These are phyloP conservation scores for Dioscorea alata DNA, from an alignment of 106 monocot genomes.

Conservation along the genomic window DNA sequence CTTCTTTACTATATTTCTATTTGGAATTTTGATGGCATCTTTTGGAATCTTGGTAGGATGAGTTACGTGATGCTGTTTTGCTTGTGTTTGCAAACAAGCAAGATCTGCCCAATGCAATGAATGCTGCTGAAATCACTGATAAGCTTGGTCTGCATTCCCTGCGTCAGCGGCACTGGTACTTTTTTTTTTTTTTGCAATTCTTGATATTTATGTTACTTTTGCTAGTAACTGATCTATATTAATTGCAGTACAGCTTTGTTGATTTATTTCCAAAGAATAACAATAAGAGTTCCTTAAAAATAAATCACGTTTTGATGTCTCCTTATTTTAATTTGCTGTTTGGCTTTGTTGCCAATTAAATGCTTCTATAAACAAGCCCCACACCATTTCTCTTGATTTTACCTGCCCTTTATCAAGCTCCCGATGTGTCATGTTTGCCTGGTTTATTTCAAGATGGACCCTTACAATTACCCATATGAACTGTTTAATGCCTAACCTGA, in stretches of 20 bases:
- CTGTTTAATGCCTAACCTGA: no score
- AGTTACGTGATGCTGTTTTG: conserved; percentile 34
- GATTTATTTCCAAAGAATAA: background rate
- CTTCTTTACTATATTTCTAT: no score
- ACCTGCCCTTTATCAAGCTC: background rate
- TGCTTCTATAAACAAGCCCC: background rate
- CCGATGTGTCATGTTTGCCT: no score
- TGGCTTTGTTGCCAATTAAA: background rate
- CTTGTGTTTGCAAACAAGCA: conserved; percentile 41
- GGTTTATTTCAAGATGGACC: no score
- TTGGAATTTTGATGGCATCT: no score
- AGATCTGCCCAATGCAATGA: conserved; percentile 47
- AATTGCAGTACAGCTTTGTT: no score
- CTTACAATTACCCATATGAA: no score
- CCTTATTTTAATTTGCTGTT: background rate
- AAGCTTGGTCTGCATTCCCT: conserved; percentile 38
- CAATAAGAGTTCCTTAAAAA: no score
- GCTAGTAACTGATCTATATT: no score
- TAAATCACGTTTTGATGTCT: no score
- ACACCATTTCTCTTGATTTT: background rate
- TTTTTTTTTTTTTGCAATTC: background rate
- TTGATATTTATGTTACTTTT: no score
- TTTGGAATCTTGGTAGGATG: conserved; percentile 19
- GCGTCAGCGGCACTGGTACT: conserved; percentile 35
- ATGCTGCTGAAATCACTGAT: conserved; percentile 46